A percentile compares a stretch with the other conserved stretches of the same genome.
Evolutionary conservation across 192 early-diverging fungal genomes (phyloP).

Genomic region (Backusella tarrabulga): DNA sequence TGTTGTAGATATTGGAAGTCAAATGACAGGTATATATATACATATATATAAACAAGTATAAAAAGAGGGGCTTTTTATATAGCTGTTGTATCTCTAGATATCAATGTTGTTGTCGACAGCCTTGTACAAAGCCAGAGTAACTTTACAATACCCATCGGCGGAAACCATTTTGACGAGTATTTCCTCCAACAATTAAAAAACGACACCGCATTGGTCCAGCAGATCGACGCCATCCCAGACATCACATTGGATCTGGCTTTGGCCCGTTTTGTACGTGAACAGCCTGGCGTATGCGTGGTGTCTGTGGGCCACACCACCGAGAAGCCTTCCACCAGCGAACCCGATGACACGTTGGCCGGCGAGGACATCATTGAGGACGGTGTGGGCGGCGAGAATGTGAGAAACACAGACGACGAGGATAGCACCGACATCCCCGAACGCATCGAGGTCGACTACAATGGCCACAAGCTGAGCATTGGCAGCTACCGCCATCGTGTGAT

Average conservation of each 20-base stretch:
- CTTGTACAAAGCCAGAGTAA: conserved; percentile 58
- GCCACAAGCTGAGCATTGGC: conserved; percentile 62
- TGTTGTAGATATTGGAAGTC: conserved; percentile 91
- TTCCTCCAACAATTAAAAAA: conserved; percentile 59
- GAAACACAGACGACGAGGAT: conserved; percentile 28
- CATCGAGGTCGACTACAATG: conserved; percentile 57
- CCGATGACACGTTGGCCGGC: conserved; percentile 5
- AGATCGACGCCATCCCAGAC: conserved; percentile 39
- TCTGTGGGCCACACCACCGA: conserved; percentile 23
- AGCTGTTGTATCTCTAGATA: conserved; percentile 40
- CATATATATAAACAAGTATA: not conserved
- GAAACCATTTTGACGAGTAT: conserved; percentile 62
- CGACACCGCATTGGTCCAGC: conserved; percentile 48
- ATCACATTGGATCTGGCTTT: conserved; percentile 49
- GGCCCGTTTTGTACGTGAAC: conserved; percentile 59
- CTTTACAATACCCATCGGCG: conserved; percentile 66
- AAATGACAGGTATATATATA: conserved; percentile 59
- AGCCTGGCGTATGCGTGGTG: conserved; percentile 39
- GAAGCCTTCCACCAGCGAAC: not conserved
- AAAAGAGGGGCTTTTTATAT: not conserved
- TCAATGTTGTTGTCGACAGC: conserved; percentile 82
- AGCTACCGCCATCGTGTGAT: conserved; percentile 52
- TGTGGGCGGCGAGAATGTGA: not conserved
- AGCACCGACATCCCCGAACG: conserved; percentile 22
- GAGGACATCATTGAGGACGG: conserved; percentile 26